phyloP scores from a whole-genome alignment of 805 yeast species.

The Scheffersomyces amazonensis region DNA sequence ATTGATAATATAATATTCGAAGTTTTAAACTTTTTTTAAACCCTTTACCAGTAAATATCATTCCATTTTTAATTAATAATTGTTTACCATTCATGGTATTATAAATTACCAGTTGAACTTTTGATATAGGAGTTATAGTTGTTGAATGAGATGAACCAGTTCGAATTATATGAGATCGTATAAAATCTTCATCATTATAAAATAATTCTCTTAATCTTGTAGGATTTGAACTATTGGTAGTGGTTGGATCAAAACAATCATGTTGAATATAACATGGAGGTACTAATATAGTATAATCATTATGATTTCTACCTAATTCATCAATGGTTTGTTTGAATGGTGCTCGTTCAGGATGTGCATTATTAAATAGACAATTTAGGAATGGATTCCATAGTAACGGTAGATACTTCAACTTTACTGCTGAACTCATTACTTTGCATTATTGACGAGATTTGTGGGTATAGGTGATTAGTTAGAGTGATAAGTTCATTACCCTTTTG shows the following conservation, averaged over 20 bases:
- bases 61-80: constrained; percentile 52
- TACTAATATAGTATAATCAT: constrained; percentile 57
- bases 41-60: constrained; percentile 56
- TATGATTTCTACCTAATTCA: constrained; percentile 41
- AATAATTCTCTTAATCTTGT: constrained; percentile 49
- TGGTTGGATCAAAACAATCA: constrained; percentile 25
- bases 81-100: constrained; percentile 56
- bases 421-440: constrained; percentile 1
- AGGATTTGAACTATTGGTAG: constrained; percentile 17
- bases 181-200: constrained; percentile 52
- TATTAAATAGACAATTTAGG: constrained; percentile 63
- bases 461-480: too few relatives aligned
- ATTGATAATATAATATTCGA: constrained; percentile 42
- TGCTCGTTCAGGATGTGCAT: constrained; percentile 43
- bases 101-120: constrained; percentile 41
- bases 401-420: constrained; percentile 19
- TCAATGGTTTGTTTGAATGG: constrained; percentile 47
- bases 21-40: constrained; percentile 46
- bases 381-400: constrained; percentile 63
- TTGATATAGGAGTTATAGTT: constrained; percentile 22
- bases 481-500: too few relatives aligned
- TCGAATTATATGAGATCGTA: constrained; percentile 58
- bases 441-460: too few relatives aligned
- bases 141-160: constrained; percentile 21
- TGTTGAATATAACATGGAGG: constrained; percentile 55